phyloP scores from a whole-genome alignment of 352 stramenopile species.

The Phytophthora pluvialis region DNA sequence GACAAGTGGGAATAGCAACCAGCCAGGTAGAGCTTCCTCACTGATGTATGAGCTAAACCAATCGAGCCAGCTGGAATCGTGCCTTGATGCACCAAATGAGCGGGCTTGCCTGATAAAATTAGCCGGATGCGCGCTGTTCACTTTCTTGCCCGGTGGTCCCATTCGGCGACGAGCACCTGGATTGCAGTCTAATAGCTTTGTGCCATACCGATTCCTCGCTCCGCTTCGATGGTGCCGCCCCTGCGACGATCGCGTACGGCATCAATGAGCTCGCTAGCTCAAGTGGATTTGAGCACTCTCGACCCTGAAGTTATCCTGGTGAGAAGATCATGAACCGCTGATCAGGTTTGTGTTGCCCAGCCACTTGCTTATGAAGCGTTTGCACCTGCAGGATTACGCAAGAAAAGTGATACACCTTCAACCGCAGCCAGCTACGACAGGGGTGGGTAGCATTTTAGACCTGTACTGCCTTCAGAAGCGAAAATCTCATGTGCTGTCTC shows the following conservation, averaged over 20 bases:
- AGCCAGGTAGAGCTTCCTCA: no score
- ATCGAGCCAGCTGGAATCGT: background rate
- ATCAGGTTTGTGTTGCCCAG: no score
- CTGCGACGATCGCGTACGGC: slow-evolving; percentile 35
- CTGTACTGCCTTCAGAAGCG: background rate
- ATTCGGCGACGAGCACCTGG: slow-evolving; percentile 1
- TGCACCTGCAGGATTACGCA: slow-evolving; percentile 35
- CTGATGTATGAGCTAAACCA: no score
- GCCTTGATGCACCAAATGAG: no score
- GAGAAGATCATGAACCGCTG: background rate
- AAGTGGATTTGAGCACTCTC: slow-evolving; percentile 40
- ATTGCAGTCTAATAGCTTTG: background rate
- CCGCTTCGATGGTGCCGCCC: slow-evolving; percentile 22
- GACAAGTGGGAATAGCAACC: no score
- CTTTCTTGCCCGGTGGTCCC: slow-evolving; percentile 7
- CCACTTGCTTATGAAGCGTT: background rate
- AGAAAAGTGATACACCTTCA: slow-evolving; percentile 45
- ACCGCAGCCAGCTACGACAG: slow-evolving; percentile 27
- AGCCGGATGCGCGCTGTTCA: slow-evolving; percentile 1
- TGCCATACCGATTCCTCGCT: slow-evolving; percentile 14
- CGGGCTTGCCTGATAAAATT: slow-evolving; percentile 28
- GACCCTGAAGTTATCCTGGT: slow-evolving; percentile 39
- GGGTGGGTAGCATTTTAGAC: slow-evolving; percentile 8
- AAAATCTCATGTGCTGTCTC: background rate
- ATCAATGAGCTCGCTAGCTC: slow-evolving; percentile 40